Conservation (phyloP, 2,329 filamentous ascomycete genomes). For the Ophiostoma sp. region DNA sequence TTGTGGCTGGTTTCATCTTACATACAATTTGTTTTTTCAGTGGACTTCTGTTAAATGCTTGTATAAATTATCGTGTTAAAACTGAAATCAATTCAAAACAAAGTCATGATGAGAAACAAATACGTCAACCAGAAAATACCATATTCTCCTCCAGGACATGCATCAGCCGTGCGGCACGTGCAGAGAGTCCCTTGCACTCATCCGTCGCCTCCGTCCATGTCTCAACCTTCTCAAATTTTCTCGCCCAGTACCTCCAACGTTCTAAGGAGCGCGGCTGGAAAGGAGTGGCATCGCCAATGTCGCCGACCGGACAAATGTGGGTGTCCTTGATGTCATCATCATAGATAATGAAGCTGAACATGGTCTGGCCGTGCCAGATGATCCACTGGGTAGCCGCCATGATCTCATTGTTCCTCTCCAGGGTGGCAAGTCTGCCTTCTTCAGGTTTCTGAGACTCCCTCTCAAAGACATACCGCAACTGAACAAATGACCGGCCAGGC, state of each 20-base stretch:
- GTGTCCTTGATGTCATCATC: neutral
- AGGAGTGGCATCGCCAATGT: neutral
- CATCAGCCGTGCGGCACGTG: constrained; percentile 14
- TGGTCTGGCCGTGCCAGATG: constrained; percentile 17
- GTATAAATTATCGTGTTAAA: too few relatives aligned
- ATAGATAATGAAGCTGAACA: constrained; percentile 22
- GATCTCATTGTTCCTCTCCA: constrained; percentile 12
- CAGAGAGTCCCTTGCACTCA: constrained; percentile 8
- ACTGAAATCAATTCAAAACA: too few relatives aligned
- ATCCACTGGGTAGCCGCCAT: constrained; percentile 19
- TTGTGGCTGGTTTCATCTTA: too few relatives aligned
- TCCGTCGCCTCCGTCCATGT: neutral
- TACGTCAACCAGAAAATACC: constrained; percentile 9
- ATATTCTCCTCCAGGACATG: constrained; percentile 8
- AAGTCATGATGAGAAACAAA: too few relatives aligned
- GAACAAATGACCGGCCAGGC: neutral
- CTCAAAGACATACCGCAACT: constrained; percentile 17
- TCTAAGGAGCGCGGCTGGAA: constrained; percentile 18
- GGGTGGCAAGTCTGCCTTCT: neutral
- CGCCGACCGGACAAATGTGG: neutral
- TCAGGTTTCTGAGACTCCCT: neutral
- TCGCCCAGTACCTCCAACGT: constrained; percentile 17
- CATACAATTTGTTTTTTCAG: too few relatives aligned
- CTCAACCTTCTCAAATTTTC: constrained; percentile 8
- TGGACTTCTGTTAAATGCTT: too few relatives aligned